Base-by-base conservation (phyloP, 805 yeast species). In the Saccharomycopsis capsularis region DNA sequence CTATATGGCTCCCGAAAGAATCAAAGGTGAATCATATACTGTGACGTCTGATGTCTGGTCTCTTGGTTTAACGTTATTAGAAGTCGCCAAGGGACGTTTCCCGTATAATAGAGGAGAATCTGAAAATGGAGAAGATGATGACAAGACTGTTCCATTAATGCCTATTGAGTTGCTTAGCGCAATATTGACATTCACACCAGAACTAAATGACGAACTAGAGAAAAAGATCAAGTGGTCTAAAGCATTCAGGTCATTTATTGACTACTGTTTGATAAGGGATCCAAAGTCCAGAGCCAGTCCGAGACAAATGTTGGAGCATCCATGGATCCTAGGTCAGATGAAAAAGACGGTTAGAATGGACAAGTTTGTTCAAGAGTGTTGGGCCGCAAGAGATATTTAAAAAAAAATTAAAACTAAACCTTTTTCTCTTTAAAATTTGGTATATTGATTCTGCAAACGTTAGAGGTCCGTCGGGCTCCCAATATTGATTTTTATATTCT, bases 1-100 rank as follows among this genome's bases (percentile, higher is more conserved):
- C 63, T 93, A 93, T 65, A 93, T 93, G 99, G 98, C 99, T 0
- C 99, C 99, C 0, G 99, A 93, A 65, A 75, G 99, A 58, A 91
- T 93, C 45, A 86, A 86, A 68, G 97, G 96, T 25, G 91, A 88
- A 60, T 93, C 96, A 1, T 93, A 93, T 61, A 84, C 95, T 9
- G 96, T 91, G 2, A 86, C 95, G 3, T 82, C 95, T 59, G 99
- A 93, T 63, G 91, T 93, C 15, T 93, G 99, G 99, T 89, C 97
- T 1, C 67, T 93, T 29, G 99, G 99, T 0, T 70, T 93, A 50
- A 90, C 98, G 1, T 68, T 93, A 42, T 68, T 93, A 60, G 99
- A 93, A 62, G 96, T 91, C 24, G 96, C 98, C 3, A 81, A 79
- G 60, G 95, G 95, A n/a, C 71, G 75, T 56, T 91, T 91, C 63